Evolutionary conservation across 495 filamentous ascomycete species (phyloP), one percentile per base, ranked within the genome.

Genomic region (Thozetella sp.): DNA sequence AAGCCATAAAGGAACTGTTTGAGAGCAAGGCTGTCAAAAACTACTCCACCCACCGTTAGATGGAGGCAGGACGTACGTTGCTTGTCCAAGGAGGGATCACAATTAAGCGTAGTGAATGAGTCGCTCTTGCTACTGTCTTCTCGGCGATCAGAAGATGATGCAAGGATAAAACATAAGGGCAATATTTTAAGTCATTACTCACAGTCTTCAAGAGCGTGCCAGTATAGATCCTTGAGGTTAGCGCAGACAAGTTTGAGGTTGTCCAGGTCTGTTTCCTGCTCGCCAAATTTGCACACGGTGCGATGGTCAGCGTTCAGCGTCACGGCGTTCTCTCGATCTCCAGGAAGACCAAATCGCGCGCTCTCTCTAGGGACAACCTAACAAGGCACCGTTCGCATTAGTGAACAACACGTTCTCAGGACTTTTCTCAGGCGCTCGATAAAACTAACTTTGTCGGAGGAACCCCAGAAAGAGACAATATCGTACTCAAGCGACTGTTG

Each of bases 401-500:
- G 30, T 15, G 15, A 15, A 6, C n/a, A n/a, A n/a, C n/a, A n/a
- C n/a, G n/a, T n/a, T n/a, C n/a, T n/a, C n/a, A n/a, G n/a, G n/a
- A n/a, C n/a, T 15, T 6, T 37, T 6, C 15, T 37, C 15, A 15
- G 6, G 6, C 15, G 6, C 6, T 6, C 30, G 15, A 6, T 37
- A 37, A n/a, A n/a, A n/a, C 59, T 62, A 22, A 65, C 63, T 12
- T 25, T 51, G 46, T 65, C 63, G 24, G 34, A 4, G 1, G 54
- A 22, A n/a, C 59, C 63, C 63, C 59, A 65, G 26, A 65, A 65
- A 1, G 59, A 58, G 27, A 65, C 55, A 26, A 66, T 62, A n/a
- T 62, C 54, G 56, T 66, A 66, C 15, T 62, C 51, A 6, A 59
- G 43, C 6, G 63, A 25, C 37, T 66, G 30, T 15, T 37, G 30